Evolutionary conservation across 768 basidiomycete species (phyloP).

Genomic region (Exsudoporus frostii): DNA sequence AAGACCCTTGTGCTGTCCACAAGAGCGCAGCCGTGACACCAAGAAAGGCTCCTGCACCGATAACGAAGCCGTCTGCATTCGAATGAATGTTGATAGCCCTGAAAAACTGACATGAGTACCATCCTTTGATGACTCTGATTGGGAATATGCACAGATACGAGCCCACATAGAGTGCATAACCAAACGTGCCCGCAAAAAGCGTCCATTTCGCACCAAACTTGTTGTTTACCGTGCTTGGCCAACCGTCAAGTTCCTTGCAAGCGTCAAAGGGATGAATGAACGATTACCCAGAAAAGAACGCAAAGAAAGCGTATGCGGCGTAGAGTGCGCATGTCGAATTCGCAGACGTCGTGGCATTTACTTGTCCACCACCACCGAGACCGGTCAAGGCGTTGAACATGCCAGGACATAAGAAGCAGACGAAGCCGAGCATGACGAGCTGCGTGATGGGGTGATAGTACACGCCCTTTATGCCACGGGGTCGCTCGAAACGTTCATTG

Average conservation of each 20-base stretch:
- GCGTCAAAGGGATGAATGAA: background rate
- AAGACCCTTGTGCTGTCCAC: conserved; percentile 76
- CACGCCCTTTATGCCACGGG: conserved; percentile 47
- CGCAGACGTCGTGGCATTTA: conserved; percentile 60
- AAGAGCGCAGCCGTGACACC: conserved; percentile 67
- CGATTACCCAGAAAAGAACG: conserved; percentile 65
- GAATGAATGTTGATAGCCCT: conserved; percentile 71
- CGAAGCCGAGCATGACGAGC: conserved; percentile 62
- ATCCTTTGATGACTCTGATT: background rate
- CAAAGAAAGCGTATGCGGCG: conserved; percentile 51
- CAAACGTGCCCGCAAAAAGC: conserved; percentile 65
- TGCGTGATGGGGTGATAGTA: conserved; percentile 60
- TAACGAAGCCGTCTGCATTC: conserved; percentile 56
- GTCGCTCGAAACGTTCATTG: conserved; percentile 38
- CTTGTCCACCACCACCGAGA: conserved; percentile 73
- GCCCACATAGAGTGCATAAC: conserved; percentile 73
- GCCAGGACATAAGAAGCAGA: conserved; percentile 57
- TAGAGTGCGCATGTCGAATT: conserved; percentile 72
- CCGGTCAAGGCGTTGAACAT: conserved; percentile 78
- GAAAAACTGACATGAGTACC: conserved; percentile 1
- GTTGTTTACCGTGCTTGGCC: conserved; percentile 69
- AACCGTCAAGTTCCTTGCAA: background rate
- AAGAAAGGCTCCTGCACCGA: conserved; percentile 66
- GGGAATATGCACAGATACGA: conserved; percentile 55
- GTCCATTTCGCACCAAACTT: conserved; percentile 69